Percentiles rank a stretch among this genome's conserved stretches.
Conservation (phyloP, 108 stramenopile species). For the Hondaea fermentalgiana region DNA sequence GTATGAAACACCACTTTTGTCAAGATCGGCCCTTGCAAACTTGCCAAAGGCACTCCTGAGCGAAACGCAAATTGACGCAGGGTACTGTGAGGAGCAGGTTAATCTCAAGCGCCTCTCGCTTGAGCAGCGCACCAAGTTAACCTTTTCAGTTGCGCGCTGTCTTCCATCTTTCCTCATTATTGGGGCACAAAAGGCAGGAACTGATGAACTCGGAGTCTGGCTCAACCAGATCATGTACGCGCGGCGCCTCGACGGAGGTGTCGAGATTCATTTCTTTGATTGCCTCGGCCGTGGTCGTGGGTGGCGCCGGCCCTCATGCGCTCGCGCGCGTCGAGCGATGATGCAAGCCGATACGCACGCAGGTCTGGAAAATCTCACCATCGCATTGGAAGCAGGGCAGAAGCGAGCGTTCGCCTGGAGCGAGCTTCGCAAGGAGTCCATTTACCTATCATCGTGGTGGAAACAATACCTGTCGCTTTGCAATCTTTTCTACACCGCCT, state of each 20-base stretch:
- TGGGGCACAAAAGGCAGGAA: slow-evolving; percentile 23
- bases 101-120: not conserved
- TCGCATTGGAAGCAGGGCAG: not conserved
- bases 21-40: not conserved
- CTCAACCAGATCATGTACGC: not conserved
- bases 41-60: not conserved
- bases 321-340: not conserved
- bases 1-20: not conserved
- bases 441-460: not conserved
- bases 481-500: not conserved
- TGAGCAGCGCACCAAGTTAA: not conserved
- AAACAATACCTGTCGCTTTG: not conserved
- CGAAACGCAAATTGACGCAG: not conserved
- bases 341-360: not conserved
- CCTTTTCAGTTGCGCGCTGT: not conserved
- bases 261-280: not conserved
- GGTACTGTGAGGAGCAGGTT: not conserved
- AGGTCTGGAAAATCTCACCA: not conserved
- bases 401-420: not conserved
- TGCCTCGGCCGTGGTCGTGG: not conserved
- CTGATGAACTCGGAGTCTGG: not conserved
- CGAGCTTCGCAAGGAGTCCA: not conserved
- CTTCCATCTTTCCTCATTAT: slow-evolving; percentile 5
- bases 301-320: not conserved
- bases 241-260: not conserved